phyloP scores from a whole-genome alignment of 352 stramenopile species.

The Pythium periplocum region DNA sequence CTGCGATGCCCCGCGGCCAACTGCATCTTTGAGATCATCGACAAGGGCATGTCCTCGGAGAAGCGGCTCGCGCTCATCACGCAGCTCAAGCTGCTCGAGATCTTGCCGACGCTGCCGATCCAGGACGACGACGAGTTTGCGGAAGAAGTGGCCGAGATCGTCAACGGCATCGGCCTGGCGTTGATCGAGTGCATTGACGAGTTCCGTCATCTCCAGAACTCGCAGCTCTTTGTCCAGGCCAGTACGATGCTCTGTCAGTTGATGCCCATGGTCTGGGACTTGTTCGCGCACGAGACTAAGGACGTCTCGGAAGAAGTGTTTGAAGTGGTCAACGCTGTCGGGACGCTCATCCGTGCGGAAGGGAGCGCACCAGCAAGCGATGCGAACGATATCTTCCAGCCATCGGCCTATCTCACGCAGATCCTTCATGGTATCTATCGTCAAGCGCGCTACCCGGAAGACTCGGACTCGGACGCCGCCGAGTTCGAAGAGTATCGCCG shows the following conservation, averaged over 20 bases:
- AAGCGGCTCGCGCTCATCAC: slow-evolving; percentile 80
- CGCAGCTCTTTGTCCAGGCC: slow-evolving; percentile 38
- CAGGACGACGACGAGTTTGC: slow-evolving; percentile 79
- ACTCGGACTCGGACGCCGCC: slow-evolving; percentile 67
- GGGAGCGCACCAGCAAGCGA: slow-evolving; percentile 12
- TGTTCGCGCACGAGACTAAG: slow-evolving; percentile 79
- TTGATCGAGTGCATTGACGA: slow-evolving; percentile 76
- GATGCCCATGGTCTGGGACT: slow-evolving; percentile 77
- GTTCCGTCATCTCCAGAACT: slow-evolving; percentile 57
- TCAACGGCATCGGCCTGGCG: slow-evolving; percentile 77
- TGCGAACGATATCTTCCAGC: slow-evolving; percentile 54
- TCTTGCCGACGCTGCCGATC: slow-evolving; percentile 51
- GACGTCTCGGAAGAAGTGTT: slow-evolving; percentile 85
- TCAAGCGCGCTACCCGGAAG: slow-evolving; percentile 74
- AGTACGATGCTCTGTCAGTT: slow-evolving; percentile 57
- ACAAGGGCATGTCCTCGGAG: slow-evolving; percentile 81
- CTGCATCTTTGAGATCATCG: slow-evolving; percentile 82
- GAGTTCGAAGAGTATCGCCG: slow-evolving; percentile 84
- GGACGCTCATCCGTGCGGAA: slow-evolving; percentile 63
- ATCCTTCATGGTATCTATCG: slow-evolving; percentile 80
- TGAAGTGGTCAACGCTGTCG: slow-evolving; percentile 78
- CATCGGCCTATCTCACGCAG: slow-evolving; percentile 71
- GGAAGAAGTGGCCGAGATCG: slow-evolving; percentile 76
- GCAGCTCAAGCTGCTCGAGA: slow-evolving; percentile 61
- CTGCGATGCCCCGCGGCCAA: slow-evolving; percentile 71